phyloP scores from a whole-genome alignment of 2,329 filamentous ascomycete genomes.

The Alternaria sp. region DNA sequence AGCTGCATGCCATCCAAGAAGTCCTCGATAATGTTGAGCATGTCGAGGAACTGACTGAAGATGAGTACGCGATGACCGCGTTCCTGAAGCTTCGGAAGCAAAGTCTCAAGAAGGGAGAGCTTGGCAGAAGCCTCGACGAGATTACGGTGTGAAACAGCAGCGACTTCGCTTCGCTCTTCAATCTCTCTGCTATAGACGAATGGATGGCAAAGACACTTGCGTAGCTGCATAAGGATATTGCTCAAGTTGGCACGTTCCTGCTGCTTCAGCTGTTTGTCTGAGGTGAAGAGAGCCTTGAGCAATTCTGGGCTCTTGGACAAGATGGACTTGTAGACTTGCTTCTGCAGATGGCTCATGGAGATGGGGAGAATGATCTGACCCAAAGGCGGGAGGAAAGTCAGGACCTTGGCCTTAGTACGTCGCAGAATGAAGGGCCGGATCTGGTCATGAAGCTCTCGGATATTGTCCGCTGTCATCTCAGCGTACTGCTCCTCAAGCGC shows the following conservation, averaged over 20 bases:
- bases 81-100: slow-evolving; percentile 85
- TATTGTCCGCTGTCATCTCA: slow-evolving; percentile 81
- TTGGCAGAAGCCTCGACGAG: slow-evolving; percentile 92
- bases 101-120: slow-evolving; percentile 79
- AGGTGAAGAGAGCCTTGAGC: slow-evolving; percentile 83
- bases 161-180: slow-evolving; percentile 75
- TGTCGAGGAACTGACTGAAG: slow-evolving; percentile 92
- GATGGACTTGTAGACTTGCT: slow-evolving; percentile 93
- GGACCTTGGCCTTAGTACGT: slow-evolving; percentile 86
- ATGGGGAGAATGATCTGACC: slow-evolving; percentile 93
- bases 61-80: slow-evolving; percentile 89
- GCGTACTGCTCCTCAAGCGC: slow-evolving; percentile 76
- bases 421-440: slow-evolving; percentile 76
- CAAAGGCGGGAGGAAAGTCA: slow-evolving; percentile 92
- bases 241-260: slow-evolving; percentile 81
- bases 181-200: slow-evolving; percentile 92
- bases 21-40: slow-evolving; percentile 88
- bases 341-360: slow-evolving; percentile 93
- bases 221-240: slow-evolving; percentile 94
- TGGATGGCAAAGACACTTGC: slow-evolving; percentile 94
- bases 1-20: slow-evolving; percentile 80
- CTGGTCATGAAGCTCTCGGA: slow-evolving; percentile 79
- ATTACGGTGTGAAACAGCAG: slow-evolving; percentile 72
- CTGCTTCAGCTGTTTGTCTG: slow-evolving; percentile 63
- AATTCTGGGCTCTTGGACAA: slow-evolving; percentile 88